Evolutionary conservation across 2,329 filamentous ascomycete genomes (phyloP), one percentile per base, ranked within the genome.

Genomic region (Thermoascus crustaceus): DNA sequence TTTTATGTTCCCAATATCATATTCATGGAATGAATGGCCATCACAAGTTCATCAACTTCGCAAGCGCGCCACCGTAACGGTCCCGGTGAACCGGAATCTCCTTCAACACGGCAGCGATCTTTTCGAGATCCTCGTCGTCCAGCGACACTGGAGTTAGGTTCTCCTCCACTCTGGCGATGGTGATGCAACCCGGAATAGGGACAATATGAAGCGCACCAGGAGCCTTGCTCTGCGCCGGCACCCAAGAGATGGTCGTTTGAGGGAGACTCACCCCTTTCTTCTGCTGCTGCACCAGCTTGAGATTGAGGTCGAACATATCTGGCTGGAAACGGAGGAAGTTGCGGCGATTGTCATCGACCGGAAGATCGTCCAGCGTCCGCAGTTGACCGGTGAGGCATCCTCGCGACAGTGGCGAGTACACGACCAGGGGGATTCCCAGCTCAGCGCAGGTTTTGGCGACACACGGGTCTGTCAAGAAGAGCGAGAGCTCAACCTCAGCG

Each of bases 391-490:
- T 69, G 16, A 81, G 48, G 40, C 80, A 55, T 7, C 77, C 76
- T 1, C 75, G 66, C 2, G 75, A 75, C 2, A 82, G 65, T 2
- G 77, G 77, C 10, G 67, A 70, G 55, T 76, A 79, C 2, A 73
- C 69, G 2, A 82, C 65, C 4, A 75, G 58, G 1, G 72, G 60
- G 2, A 76, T 60, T 1, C 75, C 76, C 2, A 81, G 68, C 48
- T 79, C 73, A 2, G 67, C 61, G n/a, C 67, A 72, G 0, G 75
- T 75, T 25, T 63, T 53, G 0, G 60, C 51, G 3, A 57, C 53
- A 47, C 73, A 70, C 39, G 72, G 69, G 9, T 68, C 67, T 1
- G 64, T 55, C 3, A 57, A 54, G 41, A 73, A 73, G 1, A 64
- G 61, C 5, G 56, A 66, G 54, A 73, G 75, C 48, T 75, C 72